Evolutionary conservation across 768 basidiomycete species (phyloP).

Genomic region (Amylocystis lapponica): DNA sequence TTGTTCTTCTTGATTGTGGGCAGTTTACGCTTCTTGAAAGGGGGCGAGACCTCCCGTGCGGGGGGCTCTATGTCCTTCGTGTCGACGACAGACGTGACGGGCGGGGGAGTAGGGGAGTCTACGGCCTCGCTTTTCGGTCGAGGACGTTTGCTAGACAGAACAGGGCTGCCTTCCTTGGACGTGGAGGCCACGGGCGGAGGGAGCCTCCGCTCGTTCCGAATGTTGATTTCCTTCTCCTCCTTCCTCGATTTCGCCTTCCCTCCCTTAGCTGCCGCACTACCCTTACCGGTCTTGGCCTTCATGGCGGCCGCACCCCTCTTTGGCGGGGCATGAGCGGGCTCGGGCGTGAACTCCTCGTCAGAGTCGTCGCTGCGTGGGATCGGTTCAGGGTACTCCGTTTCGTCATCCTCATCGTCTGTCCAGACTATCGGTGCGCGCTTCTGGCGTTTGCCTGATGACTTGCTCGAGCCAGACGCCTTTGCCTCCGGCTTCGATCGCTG

Average conservation of each 20-base stretch:
- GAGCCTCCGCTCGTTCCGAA: constrained; percentile 38
- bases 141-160: constrained; percentile 6
- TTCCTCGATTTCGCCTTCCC: constrained; percentile 17
- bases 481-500: constrained; percentile 8
- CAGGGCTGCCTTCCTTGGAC: constrained; percentile 1
- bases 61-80: constrained; percentile 14
- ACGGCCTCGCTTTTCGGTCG: constrained; percentile 8
- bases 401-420: constrained; percentile 18
- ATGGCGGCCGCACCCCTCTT: constrained; percentile 13
- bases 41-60: constrained; percentile 17
- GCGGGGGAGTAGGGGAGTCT: not conserved
- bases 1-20: constrained; percentile 69
- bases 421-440: constrained; percentile 10
- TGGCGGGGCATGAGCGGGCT: constrained; percentile 5
- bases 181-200: constrained; percentile 8
- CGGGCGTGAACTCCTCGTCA: constrained; percentile 21
- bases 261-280: constrained; percentile 20
- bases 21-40: constrained; percentile 59
- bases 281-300: constrained; percentile 26
- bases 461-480: constrained; percentile 1
- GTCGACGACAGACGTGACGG: constrained; percentile 18
- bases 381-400: constrained; percentile 21
- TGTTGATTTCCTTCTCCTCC: constrained; percentile 30
- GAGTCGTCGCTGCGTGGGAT: constrained; percentile 7
- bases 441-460: constrained; percentile 7